Conservation (phyloP, 306 rosid genomes). For the Cucurbita pepo region DNA sequence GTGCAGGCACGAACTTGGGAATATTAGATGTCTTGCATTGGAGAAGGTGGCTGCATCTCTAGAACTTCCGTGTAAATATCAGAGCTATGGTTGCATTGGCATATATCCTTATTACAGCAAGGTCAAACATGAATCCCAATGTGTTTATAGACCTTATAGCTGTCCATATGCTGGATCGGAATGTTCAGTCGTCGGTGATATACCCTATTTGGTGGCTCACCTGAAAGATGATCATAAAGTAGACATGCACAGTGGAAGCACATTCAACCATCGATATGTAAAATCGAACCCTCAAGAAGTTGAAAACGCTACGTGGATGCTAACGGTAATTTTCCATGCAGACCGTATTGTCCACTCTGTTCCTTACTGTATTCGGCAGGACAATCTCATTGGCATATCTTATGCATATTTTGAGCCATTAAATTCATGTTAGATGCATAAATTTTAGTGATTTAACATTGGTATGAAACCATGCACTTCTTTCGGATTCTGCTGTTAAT, state of each 20-base stretch:
- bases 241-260: slow-evolving; percentile 92
- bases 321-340: slow-evolving; percentile 47
- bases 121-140: slow-evolving; percentile 81
- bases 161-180: slow-evolving; percentile 96
- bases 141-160: slow-evolving; percentile 61
- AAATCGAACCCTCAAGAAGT: slow-evolving; percentile 93
- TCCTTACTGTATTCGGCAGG: neutral
- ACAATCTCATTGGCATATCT: neutral
- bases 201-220: slow-evolving; percentile 65
- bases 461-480: neutral
- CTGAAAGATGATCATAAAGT: slow-evolving; percentile 86
- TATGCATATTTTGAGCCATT: neutral
- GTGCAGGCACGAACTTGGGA: slow-evolving; percentile 84
- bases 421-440: neutral
- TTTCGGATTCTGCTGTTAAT: neutral
- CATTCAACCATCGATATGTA: slow-evolving; percentile 90
- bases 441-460: neutral
- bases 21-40: slow-evolving; percentile 80
- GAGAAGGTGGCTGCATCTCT: slow-evolving; percentile 96
- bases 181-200: slow-evolving; percentile 66
- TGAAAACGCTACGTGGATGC: slow-evolving; percentile 96
- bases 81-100: slow-evolving; percentile 66
- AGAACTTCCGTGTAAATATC: slow-evolving; percentile 89
- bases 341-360: neutral
- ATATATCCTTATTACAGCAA: slow-evolving; percentile 89